A percentile compares a stretch with the other conserved stretches of the same genome.
These are phyloP conservation scores for Pyrus pyrifolia DNA, from an alignment of 306 rosid species.

Conservation along the genomic window DNA sequence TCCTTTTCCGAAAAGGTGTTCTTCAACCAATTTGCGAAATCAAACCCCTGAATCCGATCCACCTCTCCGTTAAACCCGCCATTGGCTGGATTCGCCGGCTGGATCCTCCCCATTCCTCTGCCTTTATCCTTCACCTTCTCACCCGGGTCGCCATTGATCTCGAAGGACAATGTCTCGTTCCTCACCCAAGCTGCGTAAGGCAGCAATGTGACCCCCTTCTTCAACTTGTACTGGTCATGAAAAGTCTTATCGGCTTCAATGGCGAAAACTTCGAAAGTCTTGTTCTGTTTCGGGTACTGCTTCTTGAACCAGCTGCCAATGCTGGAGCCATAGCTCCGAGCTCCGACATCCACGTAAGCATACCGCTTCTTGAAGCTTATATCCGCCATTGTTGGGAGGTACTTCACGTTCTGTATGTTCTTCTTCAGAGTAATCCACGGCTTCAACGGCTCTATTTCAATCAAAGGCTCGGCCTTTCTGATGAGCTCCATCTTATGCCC, in stretches of 20 bases:
- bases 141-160: conserved; percentile 72
- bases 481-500: conserved; percentile 63
- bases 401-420: conserved; percentile 64
- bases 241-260: conserved; percentile 85
- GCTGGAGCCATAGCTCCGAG: conserved; percentile 90
- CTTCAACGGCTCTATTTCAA: conserved; percentile 69
- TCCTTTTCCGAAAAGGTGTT: conserved; percentile 58
- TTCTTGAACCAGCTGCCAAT: conserved; percentile 96
- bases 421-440: conserved; percentile 91
- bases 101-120: conserved; percentile 98
- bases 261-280: conserved; percentile 82
- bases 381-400: conserved; percentile 75
- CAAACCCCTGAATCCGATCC: conserved; percentile 77
- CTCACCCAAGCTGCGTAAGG: conserved; percentile 97
- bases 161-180: conserved; percentile 76
- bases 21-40: conserved; percentile 80
- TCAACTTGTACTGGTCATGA: conserved; percentile 68
- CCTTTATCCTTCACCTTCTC: conserved; percentile 57
- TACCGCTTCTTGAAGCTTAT: conserved; percentile 79
- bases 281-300: conserved; percentile 94
- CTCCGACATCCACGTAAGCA: conserved; percentile 92
- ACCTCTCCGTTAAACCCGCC: conserved; percentile 56
- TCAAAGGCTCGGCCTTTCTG: conserved; percentile 69
- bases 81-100: conserved; percentile 26
- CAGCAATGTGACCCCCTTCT: conserved; percentile 59